phyloP scores from a whole-genome alignment of 805 yeast genomes.

The Saturnispora dispora region DNA sequence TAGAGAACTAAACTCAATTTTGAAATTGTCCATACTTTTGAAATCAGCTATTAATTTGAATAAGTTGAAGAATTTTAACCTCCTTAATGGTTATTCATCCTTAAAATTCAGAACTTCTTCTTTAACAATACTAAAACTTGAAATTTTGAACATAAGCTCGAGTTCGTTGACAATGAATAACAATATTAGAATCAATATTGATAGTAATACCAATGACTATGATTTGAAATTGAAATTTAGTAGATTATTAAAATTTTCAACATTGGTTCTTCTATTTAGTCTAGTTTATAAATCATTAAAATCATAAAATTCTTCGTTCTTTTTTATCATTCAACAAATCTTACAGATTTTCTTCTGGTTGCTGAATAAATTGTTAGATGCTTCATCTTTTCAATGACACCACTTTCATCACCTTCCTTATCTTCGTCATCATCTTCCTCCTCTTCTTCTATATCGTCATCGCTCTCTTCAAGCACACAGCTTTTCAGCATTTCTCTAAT shows the following conservation, averaged over 20 bases:
- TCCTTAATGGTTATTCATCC: slow-evolving; percentile 16
- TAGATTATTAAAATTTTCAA: not conserved
- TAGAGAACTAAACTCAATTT: slow-evolving; percentile 20
- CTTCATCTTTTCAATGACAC: slow-evolving; percentile 4
- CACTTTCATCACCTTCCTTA: slow-evolving; percentile 7
- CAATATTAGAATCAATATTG: not conserved
- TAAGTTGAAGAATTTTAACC: slow-evolving; percentile 3
- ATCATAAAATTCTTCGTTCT: not conserved
- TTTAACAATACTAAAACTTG: slow-evolving; percentile 12
- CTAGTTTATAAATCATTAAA: slow-evolving; percentile 4
- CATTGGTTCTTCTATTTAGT: not conserved
- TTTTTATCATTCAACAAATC: slow-evolving; percentile 2
- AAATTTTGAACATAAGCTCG: slow-evolving; percentile 6
- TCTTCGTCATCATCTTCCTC: slow-evolving; percentile 5
- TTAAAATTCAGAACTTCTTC: slow-evolving; percentile 13
- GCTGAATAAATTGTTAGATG: not conserved
- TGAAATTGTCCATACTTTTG: slow-evolving; percentile 16
- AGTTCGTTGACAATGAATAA: not conserved
- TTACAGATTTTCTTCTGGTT: slow-evolving; percentile 24
- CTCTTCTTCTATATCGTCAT: slow-evolving; percentile 7
- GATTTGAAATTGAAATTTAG: not conserved
- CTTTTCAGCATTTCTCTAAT: slow-evolving; percentile 26
- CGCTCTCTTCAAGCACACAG: slow-evolving; percentile 12
- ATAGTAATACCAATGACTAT: not conserved
- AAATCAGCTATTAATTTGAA: slow-evolving; percentile 9